These are phyloP conservation scores for Neurospora sp. DNA, from an alignment of 495 filamentous ascomycete species.

Conservation along the genomic window DNA sequence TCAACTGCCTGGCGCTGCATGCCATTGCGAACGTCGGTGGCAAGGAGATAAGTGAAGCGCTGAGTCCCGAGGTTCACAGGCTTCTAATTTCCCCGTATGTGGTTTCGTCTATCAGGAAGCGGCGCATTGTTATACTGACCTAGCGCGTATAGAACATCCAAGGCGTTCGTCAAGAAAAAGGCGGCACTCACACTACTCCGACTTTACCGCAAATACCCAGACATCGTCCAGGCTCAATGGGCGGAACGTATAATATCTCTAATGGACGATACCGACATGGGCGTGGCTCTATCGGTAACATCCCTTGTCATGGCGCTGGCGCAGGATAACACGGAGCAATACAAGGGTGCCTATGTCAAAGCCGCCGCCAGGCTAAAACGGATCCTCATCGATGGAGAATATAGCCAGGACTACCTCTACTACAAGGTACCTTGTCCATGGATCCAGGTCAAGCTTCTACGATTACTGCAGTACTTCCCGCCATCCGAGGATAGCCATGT, in stretches of 20 bases:
- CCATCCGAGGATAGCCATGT: slow-evolving; percentile 93
- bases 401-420: slow-evolving; percentile 81
- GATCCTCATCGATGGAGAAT: slow-evolving; percentile 81
- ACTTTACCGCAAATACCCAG: slow-evolving; percentile 86
- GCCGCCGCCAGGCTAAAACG: slow-evolving; percentile 81
- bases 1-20: slow-evolving; percentile 96
- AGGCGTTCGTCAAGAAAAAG: slow-evolving; percentile 99
- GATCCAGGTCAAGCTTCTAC: slow-evolving; percentile 92
- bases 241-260: slow-evolving; percentile 93
- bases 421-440: slow-evolving; percentile 99
- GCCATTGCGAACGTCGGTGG: slow-evolving; percentile 97
- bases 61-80: slow-evolving; percentile 87
- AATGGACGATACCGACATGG: slow-evolving; percentile 95
- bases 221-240: slow-evolving; percentile 93
- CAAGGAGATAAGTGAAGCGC: slow-evolving; percentile 90
- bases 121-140: slow-evolving; percentile 4
- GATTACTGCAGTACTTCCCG: slow-evolving; percentile 89
- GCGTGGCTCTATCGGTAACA: slow-evolving; percentile 89
- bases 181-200: slow-evolving; percentile 92
- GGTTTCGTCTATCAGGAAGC: not conserved
- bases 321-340: slow-evolving; percentile 86
- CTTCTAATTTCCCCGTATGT: slow-evolving; percentile 91
- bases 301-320: slow-evolving; percentile 93
- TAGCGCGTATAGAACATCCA: slow-evolving; percentile 59
- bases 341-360: slow-evolving; percentile 89